phyloP scores from a whole-genome alignment of 1,284 basidiomycete species.

The Mycosarcoma maydis region DNA sequence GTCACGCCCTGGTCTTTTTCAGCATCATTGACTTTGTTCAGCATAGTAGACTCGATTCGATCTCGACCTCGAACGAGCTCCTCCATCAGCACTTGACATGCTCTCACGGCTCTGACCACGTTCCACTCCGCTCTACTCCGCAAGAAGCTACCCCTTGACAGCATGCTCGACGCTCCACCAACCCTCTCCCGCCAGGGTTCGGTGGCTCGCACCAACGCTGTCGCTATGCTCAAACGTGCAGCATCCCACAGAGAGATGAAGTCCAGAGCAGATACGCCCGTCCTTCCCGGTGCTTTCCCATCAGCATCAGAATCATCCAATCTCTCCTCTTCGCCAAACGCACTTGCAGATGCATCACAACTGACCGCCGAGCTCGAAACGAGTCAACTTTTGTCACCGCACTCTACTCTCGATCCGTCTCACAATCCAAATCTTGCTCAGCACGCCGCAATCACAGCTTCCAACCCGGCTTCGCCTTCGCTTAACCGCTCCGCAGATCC shows the following conservation, averaged over 20 bases:
- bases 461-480: background rate
- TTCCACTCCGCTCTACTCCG: too few species aligned
- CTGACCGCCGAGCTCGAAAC: background rate
- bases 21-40: too few species aligned
- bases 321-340: background rate
- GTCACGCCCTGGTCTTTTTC: too few species aligned
- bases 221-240: conserved; percentile 57
- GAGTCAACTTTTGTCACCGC: background rate
- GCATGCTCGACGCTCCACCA: conserved; percentile 7
- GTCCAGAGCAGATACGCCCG: conserved; percentile 21
- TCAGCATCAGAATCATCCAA: conserved; percentile 2
- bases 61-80: too few species aligned
- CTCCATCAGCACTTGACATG: too few species aligned
- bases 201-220: conserved; percentile 48
- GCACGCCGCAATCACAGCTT: background rate
- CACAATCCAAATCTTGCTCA: background rate
- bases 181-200: conserved; percentile 34
- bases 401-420: conserved; percentile 2
- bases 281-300: conserved; percentile 16
- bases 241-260: conserved; percentile 55
- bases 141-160: too few species aligned
- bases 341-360: background rate
- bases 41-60: too few species aligned
- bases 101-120: too few species aligned
- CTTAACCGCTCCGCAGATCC: conserved; percentile 3